Conservation (phyloP, 2,329 filamentous ascomycete genomes). For the Penicillium sp. region DNA sequence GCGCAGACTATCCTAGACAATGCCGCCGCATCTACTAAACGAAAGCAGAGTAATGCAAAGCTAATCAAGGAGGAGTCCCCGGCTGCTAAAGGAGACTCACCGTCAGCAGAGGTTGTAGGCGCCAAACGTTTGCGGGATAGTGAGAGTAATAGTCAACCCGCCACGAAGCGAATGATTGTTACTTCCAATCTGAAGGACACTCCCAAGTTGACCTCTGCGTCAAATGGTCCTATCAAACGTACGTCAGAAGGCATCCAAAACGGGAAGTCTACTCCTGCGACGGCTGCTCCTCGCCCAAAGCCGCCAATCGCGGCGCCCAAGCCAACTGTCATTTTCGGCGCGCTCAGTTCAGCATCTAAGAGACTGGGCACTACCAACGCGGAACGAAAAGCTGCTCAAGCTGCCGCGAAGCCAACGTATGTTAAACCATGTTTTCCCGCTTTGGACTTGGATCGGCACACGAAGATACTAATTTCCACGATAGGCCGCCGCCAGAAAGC, state of each 20-base stretch:
- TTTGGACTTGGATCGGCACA: background rate
- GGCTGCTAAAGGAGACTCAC: constrained; percentile 25
- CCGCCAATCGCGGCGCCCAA: constrained; percentile 48
- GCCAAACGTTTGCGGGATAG: constrained; percentile 46
- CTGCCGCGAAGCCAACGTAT: constrained; percentile 44
- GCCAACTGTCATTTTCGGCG: constrained; percentile 51
- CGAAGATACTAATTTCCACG: constrained; percentile 20
- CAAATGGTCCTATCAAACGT: constrained; percentile 36
- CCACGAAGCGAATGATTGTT: constrained; percentile 45
- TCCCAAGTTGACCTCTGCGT: constrained; percentile 23
- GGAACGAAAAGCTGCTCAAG: constrained; percentile 50
- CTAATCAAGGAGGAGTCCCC: constrained; percentile 43
- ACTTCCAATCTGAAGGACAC: constrained; percentile 40
- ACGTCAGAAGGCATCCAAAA: constrained; percentile 31
- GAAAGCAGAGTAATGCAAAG: constrained; percentile 45
- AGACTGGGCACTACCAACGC: constrained; percentile 56
- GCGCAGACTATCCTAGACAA: constrained; percentile 60
- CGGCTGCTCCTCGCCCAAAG: constrained; percentile 39
- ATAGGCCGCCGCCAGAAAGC: constrained; percentile 39
- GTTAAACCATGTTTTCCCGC: constrained; percentile 8
- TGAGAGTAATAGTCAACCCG: constrained; percentile 40
- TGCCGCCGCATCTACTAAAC: constrained; percentile 49
- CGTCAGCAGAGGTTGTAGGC: constrained; percentile 33
- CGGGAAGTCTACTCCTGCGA: constrained; percentile 36
- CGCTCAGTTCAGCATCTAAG: constrained; percentile 54